Percentiles rank a stretch among this genome's conserved stretches.
These are phyloP conservation scores for Carnegiea gigantea DNA, from an alignment of 179 eudicot genomes.

Conservation along the genomic window DNA sequence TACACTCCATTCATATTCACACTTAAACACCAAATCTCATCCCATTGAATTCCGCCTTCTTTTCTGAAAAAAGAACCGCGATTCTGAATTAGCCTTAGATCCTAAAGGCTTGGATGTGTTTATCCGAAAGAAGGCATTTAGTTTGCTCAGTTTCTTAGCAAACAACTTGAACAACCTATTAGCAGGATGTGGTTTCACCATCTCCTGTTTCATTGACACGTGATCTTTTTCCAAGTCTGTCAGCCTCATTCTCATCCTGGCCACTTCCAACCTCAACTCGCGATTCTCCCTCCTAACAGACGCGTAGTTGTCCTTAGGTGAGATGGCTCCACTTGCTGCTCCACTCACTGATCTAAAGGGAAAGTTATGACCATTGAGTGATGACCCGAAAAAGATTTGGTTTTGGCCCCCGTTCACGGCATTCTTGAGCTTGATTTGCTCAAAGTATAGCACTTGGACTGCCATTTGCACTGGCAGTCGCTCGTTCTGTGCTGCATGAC, in stretches of 20 bases:
- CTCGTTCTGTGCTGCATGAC: conserved; percentile 97
- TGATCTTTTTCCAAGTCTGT: conserved; percentile 90
- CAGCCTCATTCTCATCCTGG: conserved; percentile 89
- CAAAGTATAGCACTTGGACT: conserved; percentile 90
- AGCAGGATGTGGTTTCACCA: conserved; percentile 66
- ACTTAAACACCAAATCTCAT: conserved; percentile 27
- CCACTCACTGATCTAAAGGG: conserved; percentile 80
- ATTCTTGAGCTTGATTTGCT: conserved; percentile 80
- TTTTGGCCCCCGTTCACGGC: conserved; percentile 82
- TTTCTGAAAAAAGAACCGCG: conserved; percentile 61
- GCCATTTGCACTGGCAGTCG: conserved; percentile 94
- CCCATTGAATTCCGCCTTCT: conserved; percentile 78
- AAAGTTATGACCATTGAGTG: conserved; percentile 50
- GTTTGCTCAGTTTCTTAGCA: conserved; percentile 69
- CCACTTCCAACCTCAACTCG: conserved; percentile 83
- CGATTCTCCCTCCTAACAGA: conserved; percentile 88
- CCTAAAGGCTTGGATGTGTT: conserved; percentile 6
- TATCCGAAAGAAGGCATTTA: conserved; percentile 55
- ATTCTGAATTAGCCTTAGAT: conserved; percentile 54
- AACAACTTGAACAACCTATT: conserved; percentile 75
- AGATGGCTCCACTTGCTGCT: conserved; percentile 85
- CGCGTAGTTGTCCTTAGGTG: conserved; percentile 91
- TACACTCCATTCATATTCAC: conserved; percentile 33
- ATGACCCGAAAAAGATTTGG: conserved; percentile 62
- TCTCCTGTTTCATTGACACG: conserved; percentile 85